These are phyloP conservation scores for Meyerozyma guilliermondii DNA, from an alignment of 1,139 yeast species.

Conservation along the genomic window DNA sequence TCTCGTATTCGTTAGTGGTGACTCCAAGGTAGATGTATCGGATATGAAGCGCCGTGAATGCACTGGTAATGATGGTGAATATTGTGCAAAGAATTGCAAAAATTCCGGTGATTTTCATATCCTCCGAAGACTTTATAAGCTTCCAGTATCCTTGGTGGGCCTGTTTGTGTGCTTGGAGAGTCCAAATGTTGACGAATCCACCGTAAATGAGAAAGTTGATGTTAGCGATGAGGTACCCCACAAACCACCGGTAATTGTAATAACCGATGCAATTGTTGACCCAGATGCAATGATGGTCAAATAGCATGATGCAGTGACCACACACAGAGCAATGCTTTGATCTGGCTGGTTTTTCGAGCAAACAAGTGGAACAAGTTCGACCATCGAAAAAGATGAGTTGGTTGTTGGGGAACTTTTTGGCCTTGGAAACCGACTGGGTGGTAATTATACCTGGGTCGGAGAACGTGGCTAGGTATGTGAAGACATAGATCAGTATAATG, in stretches of 20 bases:
- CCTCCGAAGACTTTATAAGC: constrained; percentile 23
- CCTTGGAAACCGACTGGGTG: constrained; percentile 11
- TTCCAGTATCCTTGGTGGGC: constrained; percentile 18
- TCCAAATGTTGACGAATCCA: constrained; percentile 32
- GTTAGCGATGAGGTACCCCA: constrained; percentile 55
- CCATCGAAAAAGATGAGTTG: constrained; percentile 52
- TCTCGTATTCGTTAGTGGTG: constrained; percentile 84
- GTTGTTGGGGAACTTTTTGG: constrained; percentile 37
- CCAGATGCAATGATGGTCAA: constrained; percentile 97
- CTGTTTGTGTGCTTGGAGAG: constrained; percentile 15
- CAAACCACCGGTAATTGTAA: constrained; percentile 68
- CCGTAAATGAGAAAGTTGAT: constrained; percentile 60
- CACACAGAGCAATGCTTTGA: constrained; percentile 87
- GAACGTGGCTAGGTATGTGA: constrained; percentile 38
- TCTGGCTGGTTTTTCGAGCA: constrained; percentile 70
- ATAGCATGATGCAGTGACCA: constrained; percentile 56
- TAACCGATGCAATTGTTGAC: constrained; percentile 85
- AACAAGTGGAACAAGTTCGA: constrained; percentile 52
- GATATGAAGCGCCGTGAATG: constrained; percentile 60
- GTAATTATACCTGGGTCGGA: constrained; percentile 51
- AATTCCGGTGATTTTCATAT: constrained; percentile 46
- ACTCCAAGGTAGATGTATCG: constrained; percentile 69
- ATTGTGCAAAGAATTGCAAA: constrained; percentile 49
- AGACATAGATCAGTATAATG: constrained; percentile 29
- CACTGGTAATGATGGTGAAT: constrained; percentile 47